A percentile compares a stretch with the other conserved stretches of the same genome.
Conservation (phyloP, 129 eudicot genomes). For the Centrapalus pauciflorus region DNA sequence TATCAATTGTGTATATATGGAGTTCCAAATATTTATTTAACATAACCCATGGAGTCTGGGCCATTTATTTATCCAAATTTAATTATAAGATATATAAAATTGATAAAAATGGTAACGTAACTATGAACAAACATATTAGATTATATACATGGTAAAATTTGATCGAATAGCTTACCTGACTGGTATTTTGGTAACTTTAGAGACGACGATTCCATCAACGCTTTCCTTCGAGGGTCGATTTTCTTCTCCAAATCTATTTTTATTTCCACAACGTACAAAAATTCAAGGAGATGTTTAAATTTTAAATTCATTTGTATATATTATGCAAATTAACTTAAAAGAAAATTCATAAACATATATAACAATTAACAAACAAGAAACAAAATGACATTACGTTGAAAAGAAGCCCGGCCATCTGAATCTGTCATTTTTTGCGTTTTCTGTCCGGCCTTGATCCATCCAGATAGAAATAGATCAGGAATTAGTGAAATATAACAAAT, state of each 20-base stretch:
- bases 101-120: background rate
- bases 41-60: background rate
- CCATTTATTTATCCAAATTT: too few species aligned
- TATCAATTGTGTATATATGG: too few species aligned
- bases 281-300: constrained; percentile 9
- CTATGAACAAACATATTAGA: too few species aligned
- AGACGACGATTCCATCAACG: constrained; percentile 35
- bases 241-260: constrained; percentile 33
- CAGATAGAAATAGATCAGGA: too few species aligned
- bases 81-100: too few species aligned
- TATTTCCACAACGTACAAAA: too few species aligned
- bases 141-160: background rate
- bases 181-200: constrained; percentile 14
- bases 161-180: constrained; percentile 27
- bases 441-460: too few species aligned
- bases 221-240: constrained; percentile 32
- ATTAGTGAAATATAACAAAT: too few species aligned
- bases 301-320: background rate
- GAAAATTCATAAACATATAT: too few species aligned
- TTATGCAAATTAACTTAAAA: background rate
- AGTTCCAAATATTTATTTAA: too few species aligned
- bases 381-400: background rate
- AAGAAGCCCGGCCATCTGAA: background rate
- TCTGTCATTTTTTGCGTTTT: background rate
- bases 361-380: too few species aligned